Evolutionary conservation across 2,329 filamentous ascomycete genomes (phyloP).

Genomic region (Penicillium sp.): DNA sequence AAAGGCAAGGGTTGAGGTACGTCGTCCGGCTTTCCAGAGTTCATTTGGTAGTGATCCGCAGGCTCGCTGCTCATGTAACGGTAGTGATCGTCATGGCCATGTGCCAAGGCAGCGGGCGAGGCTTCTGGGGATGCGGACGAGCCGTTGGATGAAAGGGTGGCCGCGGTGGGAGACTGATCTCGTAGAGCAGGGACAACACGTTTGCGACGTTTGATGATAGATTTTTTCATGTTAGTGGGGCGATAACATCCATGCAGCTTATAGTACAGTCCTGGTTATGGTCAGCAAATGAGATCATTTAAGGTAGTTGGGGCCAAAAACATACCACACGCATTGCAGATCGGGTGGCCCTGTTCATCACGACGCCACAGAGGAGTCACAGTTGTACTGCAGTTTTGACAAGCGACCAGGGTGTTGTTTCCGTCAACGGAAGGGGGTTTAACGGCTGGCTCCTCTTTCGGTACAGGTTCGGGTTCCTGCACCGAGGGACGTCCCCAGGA

Average conservation of each 20-base stretch:
- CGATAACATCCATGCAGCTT: constrained; percentile 93
- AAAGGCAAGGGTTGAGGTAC: constrained; percentile 33
- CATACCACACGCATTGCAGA: constrained; percentile 97
- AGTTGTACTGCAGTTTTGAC: constrained; percentile 95
- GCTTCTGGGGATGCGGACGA: constrained; percentile 47
- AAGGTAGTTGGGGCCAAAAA: constrained; percentile 22
- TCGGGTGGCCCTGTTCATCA: constrained; percentile 92
- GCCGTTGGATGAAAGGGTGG: constrained; percentile 42
- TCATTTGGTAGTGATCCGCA: constrained; percentile 47
- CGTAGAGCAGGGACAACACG: constrained; percentile 79
- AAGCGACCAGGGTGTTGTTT: constrained; percentile 72
- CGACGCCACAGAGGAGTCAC: constrained; percentile 95
- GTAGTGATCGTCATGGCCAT: constrained; percentile 34
- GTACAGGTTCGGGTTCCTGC: constrained; percentile 25
- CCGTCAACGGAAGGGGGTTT: constrained; percentile 27
- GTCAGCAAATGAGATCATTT: constrained; percentile 8
- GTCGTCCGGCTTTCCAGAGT: constrained; percentile 40
- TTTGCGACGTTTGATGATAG: constrained; percentile 93
- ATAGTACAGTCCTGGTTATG: constrained; percentile 76
- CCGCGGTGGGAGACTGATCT: constrained; percentile 46
- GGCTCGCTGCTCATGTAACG: constrained; percentile 37
- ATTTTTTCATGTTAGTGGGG: constrained; percentile 98
- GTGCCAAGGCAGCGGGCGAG: constrained; percentile 34
- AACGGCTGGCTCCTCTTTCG: constrained; percentile 25
- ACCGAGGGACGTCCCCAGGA: constrained; percentile 35